Base-by-base conservation (phyloP, 2,329 filamentous ascomycete species). In the Monilinia fructigena region DNA sequence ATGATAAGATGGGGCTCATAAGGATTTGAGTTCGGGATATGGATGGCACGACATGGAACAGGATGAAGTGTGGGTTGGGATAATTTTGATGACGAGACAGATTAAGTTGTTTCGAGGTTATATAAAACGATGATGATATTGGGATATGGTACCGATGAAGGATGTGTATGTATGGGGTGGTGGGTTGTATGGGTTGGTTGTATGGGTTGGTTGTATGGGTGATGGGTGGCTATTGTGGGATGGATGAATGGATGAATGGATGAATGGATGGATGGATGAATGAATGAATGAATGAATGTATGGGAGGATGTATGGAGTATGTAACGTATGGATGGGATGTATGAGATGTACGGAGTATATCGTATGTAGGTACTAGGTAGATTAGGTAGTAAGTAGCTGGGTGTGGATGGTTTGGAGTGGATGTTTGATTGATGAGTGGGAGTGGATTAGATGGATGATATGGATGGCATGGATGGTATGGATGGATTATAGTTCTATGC, bases 1-100 rank as follows among this genome's bases (percentile, higher is more conserved):
- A 67, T 59, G 35, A 50, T 47, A 71, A 68, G 68, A 63, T 63
- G 69, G 55, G 72, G 70, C 68, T 72, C 67, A 40, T 69, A 66
- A 60, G 55, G 65, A 48, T 65, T 61, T 68, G 60, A 48, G 56
- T 66, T 63, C 52, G 66, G 62, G 56, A 64, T 54, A 47, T 55
- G 65, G 63, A 59, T 67, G 67, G 63, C 60, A 67, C 61, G 66
- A 55, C 55, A 64, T 62, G 50, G 60, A 50, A 62, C 61, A n/a
- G 59, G 58, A 63, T 65, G 56, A 59, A 63, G 42, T 58, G 55
- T 63, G 59, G 59, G 50, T 50, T 50, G 31, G 47, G 59, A 52
- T 54, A 35, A 63, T 38, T 59, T n/a, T 48, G 56, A 59, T 59
- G 56, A 59, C 56, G 42, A 48, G 42, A 59, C 56, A 35, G 56